Percentiles rank a stretch among this genome's conserved stretches.
Evolutionary conservation across 2,329 filamentous ascomycete species (phyloP).

Genomic region (Dendrostoma leiphaemia): DNA sequence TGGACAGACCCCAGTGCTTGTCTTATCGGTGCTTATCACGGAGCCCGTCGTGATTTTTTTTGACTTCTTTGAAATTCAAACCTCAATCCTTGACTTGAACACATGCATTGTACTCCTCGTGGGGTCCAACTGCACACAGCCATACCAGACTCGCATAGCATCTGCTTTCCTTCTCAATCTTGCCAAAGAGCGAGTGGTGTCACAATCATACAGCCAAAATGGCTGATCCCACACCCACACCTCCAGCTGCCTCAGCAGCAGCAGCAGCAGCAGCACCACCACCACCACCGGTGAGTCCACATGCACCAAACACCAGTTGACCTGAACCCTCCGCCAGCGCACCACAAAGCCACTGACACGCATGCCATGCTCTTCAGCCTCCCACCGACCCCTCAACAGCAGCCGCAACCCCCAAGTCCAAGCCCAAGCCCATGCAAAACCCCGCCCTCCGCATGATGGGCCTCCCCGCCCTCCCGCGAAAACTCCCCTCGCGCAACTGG

Average conservation of each 20-base stretch:
- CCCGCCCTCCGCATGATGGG: conserved; percentile 78
- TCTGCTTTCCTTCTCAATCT: no score
- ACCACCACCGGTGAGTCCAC: no score
- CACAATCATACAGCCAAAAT: conserved; percentile 1
- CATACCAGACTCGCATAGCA: no score
- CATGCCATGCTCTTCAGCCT: no score
- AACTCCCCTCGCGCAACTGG: conserved; percentile 94
- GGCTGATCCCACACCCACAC: conserved; percentile 14
- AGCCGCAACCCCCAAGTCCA: conserved; percentile 22
- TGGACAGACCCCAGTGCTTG: neutral
- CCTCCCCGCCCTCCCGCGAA: conserved; percentile 77
- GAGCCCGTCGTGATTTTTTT: conserved; percentile 2
- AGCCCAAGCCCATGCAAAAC: conserved; percentile 54
- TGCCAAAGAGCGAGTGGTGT: neutral
- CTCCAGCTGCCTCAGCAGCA: conserved; percentile 14
- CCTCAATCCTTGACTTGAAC: neutral
- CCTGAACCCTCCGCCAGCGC: no score
- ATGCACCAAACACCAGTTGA: no score
- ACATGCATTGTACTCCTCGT: neutral
- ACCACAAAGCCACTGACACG: no score
- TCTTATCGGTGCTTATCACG: conserved; percentile 4
- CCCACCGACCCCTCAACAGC: conserved; percentile 18
- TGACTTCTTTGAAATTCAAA: neutral
- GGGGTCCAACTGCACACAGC: neutral
- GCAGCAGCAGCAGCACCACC: conserved; percentile 23